Evolutionary conservation across 805 yeast genomes (phyloP), one percentile per base, ranked within the genome.

Genomic region (Candida andamanensis): DNA sequence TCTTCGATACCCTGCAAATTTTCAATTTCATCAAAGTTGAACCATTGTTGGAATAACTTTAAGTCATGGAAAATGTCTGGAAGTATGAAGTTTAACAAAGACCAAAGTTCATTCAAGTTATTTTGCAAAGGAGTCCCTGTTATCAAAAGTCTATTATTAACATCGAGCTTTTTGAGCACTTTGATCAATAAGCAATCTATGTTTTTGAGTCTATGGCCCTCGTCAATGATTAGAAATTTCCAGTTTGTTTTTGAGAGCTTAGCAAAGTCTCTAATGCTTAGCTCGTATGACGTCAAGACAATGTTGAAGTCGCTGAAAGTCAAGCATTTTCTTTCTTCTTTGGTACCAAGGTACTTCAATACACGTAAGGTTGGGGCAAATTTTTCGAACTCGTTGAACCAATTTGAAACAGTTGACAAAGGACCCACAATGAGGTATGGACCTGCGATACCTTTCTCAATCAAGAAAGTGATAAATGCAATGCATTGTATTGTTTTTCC

Each of bases 111-210:
- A 32, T 81, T 74, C 36, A 90, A 62, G 49, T 89, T 90, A 53
- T 90, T 90, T 54, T 90, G 98, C 32, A 90, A 63, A 0, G 98
- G 97, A 0, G 98, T 90, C n/a, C 98, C 98, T 0, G 98, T 90
- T 10, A 90, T 60, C 17, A 90, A 61, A 28, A 90, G 62, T 40
- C 96, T 64, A 50, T 90, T 90, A 1, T 76, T 66, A 1, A 82
- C 78, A 11, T 72, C 63, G 23, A 85, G 67, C 41, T 69, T 70
- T 47, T 85, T 89, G 44, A 90, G 67, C 39, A 78, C 78, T 33
- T 70, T 70, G 31, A 90, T 80, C 39, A 90, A 64, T 43, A 77
- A 63, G 55, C 95, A 85, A 45, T 89, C 77, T 41, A 79, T 71
- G 52, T 90, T 90, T 50, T 90, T 92, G 44, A 90, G 64, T 24